phyloP scores from a whole-genome alignment of 164 flowering plant genomes.

The Litsea cubeba region DNA sequence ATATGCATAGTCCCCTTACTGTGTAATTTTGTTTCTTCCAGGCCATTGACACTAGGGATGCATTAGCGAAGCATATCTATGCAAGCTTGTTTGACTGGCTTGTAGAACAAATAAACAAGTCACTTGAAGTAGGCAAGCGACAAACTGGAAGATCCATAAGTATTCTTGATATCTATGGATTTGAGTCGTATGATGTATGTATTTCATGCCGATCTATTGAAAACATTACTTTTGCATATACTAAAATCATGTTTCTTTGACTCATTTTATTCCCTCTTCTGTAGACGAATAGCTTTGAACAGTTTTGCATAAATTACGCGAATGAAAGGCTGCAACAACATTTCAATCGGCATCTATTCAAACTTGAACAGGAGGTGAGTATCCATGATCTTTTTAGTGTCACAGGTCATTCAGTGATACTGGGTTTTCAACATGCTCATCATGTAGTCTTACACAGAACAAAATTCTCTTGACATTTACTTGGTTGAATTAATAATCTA shows the following conservation, averaged over 20 bases:
- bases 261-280: constrained; percentile 20
- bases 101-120: constrained; percentile 69
- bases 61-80: constrained; percentile 75
- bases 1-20: not conserved
- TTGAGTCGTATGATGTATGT: constrained; percentile 77
- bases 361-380: constrained; percentile 93
- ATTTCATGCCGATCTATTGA: constrained; percentile 4
- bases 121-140: constrained; percentile 53
- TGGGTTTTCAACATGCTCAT: too few relatives aligned
- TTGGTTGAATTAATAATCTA: too few relatives aligned
- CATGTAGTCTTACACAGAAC: too few relatives aligned
- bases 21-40: constrained; percentile 23
- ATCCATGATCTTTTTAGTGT: not conserved
- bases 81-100: constrained; percentile 93
- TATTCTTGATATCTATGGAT: constrained; percentile 87
- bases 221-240: not conserved
- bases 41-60: constrained; percentile 86
- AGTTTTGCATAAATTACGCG: constrained; percentile 89
- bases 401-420: too few relatives aligned
- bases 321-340: constrained; percentile 97
- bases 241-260: not conserved
- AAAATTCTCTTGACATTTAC: too few relatives aligned
- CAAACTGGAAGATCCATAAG: constrained; percentile 65
- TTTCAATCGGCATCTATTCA: constrained; percentile 79
- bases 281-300: constrained; percentile 92